Evolutionary conservation across 139 green algal genomes (phyloP), one percentile per base, ranked within the genome.

Genomic region (Pleodorina starrii): DNA sequence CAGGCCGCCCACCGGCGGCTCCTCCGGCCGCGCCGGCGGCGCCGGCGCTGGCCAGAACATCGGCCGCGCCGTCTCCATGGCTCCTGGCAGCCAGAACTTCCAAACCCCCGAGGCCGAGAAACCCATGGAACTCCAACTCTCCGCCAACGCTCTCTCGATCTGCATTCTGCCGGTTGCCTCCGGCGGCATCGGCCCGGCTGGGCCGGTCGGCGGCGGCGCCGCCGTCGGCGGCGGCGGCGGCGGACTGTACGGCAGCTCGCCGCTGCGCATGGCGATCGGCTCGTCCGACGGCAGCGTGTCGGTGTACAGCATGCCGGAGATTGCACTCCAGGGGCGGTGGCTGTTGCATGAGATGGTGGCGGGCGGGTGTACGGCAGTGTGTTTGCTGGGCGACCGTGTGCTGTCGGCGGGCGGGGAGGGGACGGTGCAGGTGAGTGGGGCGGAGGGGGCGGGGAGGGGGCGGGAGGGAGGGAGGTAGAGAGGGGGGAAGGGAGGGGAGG

Each of bases 241-340:
- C 68, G 25, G 17, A n/a, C 25, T 23, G 2, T 46, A 57, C 44
- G 71, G 36, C 19, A 5, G n/a, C 5, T 66, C 54, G 75, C 71
- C 50, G 51, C 36, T 80, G 48, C 73, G 75, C 5, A 74, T 90
- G 86, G 72, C 66, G 42, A 38, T 83, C 9, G 86, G 51, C 4
- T 38, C 44, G 38, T 23, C 27, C 21, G 86, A 90, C 44, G 86
- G 86, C n/a, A 79, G 44, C 23, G 86, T 90, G 38, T 38, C 81
- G 10, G 46, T 91, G 63, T 91, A 91, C 63, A 43, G 48, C 32
- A 63, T 91, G 63, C 77, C 75, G 68, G 77, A 91, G 32, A 75
- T 91, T 14, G 23, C n/a, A 25, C 66, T 85, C 16, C 77, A 88
- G 81, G 81, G 81, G 25, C 42, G 81, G 25, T 87, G 81, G 81